Evolutionary conservation across 2,329 filamentous ascomycete genomes (phyloP).

Genomic region (Trichoderma oligosporum): DNA sequence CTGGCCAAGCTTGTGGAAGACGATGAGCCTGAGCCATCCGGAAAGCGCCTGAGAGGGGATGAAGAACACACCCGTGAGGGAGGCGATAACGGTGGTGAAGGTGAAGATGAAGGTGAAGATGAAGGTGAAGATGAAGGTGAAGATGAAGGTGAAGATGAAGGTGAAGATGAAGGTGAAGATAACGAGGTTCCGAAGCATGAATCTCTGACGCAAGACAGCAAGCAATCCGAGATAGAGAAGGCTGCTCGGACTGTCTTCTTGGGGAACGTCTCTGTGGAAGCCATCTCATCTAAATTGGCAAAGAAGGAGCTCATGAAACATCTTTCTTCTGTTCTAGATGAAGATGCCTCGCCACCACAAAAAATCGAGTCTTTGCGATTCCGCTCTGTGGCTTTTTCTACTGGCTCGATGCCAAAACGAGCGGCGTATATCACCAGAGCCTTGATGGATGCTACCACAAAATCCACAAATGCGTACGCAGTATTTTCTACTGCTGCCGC

Average conservation of each 20-base stretch:
- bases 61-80: constrained; percentile 28
- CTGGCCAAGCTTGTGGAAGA: constrained; percentile 61
- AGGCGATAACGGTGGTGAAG: no score
- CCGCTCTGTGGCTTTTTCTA: constrained; percentile 83
- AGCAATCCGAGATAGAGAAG: constrained; percentile 69
- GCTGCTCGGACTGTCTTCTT: constrained; percentile 87
- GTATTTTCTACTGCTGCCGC: constrained; percentile 76
- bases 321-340: constrained; percentile 68
- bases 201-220: constrained; percentile 51
- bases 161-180: constrained; percentile 41
- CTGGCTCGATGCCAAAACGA: constrained; percentile 76
- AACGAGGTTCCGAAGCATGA: constrained; percentile 53
- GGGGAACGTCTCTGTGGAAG: constrained; percentile 80
- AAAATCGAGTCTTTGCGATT: constrained; percentile 91
- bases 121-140: constrained; percentile 42
- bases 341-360: constrained; percentile 52
- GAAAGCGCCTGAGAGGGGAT: constrained; percentile 48
- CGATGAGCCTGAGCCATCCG: constrained; percentile 53
- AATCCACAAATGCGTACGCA: constrained; percentile 89
- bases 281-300: constrained; percentile 75
- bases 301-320: constrained; percentile 76
- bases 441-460: constrained; percentile 85
- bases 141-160: no score
- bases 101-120: constrained; percentile 41
- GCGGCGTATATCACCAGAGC: constrained; percentile 91